Percentiles rank a stretch among this genome's conserved stretches.
Conservation (phyloP, 2,329 filamentous ascomycete genomes). For the Xylariaceae sp. region DNA sequence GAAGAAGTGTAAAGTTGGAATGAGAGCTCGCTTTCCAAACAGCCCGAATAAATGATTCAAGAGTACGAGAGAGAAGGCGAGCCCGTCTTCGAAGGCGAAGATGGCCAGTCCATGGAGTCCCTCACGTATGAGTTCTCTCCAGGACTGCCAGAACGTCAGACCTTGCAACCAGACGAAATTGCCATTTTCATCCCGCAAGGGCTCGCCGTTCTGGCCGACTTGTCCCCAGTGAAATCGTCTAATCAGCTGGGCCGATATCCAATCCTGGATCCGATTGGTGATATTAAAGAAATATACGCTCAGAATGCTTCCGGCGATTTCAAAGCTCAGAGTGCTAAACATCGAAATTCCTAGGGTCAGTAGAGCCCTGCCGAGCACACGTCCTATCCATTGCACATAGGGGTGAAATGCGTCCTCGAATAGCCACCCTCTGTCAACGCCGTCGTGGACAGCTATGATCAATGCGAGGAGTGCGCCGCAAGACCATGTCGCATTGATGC, state of each 20-base stretch:
- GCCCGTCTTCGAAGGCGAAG: conserved; percentile 9
- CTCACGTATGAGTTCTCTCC: conserved; percentile 5
- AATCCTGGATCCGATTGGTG: background rate
- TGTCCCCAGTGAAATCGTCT: conserved; percentile 23
- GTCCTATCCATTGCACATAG: conserved; percentile 19
- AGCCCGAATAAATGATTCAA: background rate
- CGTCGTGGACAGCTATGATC: conserved; percentile 23
- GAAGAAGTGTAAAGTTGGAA: conserved; percentile 7
- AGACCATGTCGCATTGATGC: conserved; percentile 28
- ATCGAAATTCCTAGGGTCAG: conserved; percentile 29
- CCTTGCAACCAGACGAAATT: conserved; percentile 20
- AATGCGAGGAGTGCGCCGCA: conserved; percentile 23
- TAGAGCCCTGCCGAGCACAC: conserved; percentile 25
- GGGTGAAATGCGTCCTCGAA: conserved; percentile 11
- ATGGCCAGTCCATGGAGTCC: background rate
- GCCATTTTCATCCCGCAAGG: background rate
- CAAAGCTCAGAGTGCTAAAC: conserved; percentile 33
- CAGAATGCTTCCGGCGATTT: conserved; percentile 25
- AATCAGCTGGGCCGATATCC: conserved; percentile 15
- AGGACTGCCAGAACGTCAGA: background rate
- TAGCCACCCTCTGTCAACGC: conserved; percentile 25
- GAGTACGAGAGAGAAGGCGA: background rate
- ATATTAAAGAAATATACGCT: background rate
- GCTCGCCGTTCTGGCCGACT: conserved; percentile 19
- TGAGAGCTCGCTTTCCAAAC: background rate